These are phyloP conservation scores for Pseudoturritis turrita DNA, from an alignment of 345 rosid genomes.

Conservation along the genomic window DNA sequence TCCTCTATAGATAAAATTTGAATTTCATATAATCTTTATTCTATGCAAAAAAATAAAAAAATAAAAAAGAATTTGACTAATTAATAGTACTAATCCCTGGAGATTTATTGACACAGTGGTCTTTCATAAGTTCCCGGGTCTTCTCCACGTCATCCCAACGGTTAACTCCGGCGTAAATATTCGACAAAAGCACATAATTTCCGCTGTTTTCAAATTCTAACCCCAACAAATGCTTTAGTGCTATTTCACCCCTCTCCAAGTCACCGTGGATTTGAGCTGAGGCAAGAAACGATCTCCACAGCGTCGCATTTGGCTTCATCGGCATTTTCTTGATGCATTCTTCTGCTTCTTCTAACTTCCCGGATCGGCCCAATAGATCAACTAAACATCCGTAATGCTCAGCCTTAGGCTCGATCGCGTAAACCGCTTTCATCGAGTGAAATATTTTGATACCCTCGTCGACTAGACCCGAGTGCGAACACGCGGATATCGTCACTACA, in stretches of 20 bases:
- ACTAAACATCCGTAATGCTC: conserved; percentile 67
- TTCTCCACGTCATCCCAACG: conserved; percentile 58
- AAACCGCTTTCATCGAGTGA: conserved; percentile 41
- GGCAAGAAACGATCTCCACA: conserved; percentile 65
- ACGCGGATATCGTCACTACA: conserved; percentile 47
- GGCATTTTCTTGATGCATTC: conserved; percentile 50
- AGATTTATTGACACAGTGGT: conserved; percentile 38
- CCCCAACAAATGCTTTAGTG: conserved; percentile 42
- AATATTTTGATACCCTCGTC: conserved; percentile 45
- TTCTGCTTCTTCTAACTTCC: conserved; percentile 51
- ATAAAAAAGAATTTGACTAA: not conserved
- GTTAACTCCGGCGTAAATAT: conserved; percentile 49
- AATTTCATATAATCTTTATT: not conserved
- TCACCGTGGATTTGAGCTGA: conserved; percentile 60
- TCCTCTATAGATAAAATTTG: not conserved
- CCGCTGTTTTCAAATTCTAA: conserved; percentile 55
- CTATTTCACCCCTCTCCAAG: conserved; percentile 43
- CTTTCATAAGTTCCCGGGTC: conserved; percentile 59
- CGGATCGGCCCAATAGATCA: conserved; percentile 59
- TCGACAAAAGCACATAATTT: conserved; percentile 59
- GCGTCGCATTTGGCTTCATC: conserved; percentile 50
- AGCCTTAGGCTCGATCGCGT: conserved; percentile 44
- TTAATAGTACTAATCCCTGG: conserved; percentile 44
- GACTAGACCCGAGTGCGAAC: conserved; percentile 60
- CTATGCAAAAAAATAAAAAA: not conserved